phyloP scores from a whole-genome alignment of 2,329 filamentous ascomycete species.

The Fusarium coffeatum region DNA sequence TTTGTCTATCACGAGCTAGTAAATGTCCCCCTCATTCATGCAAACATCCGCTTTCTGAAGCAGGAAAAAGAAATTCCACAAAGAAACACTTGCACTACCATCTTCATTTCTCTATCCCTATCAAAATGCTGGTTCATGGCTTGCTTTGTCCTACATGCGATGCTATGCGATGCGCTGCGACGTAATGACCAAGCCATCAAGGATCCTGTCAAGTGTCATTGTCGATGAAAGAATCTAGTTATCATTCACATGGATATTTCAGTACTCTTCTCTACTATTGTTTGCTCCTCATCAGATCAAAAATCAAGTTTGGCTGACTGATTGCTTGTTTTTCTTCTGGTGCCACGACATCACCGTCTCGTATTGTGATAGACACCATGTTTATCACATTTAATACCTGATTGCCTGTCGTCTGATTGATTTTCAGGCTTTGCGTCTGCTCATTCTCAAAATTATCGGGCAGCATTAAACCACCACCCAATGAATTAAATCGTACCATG shows the following conservation, averaged over 20 bases:
- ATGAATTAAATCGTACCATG: slow-evolving; percentile 12
- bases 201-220: slow-evolving; percentile 29
- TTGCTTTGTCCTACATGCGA: slow-evolving; percentile 33
- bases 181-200: slow-evolving; percentile 26
- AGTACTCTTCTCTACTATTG: background rate
- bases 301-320: slow-evolving; percentile 29
- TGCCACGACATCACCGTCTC: slow-evolving; percentile 42
- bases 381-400: slow-evolving; percentile 24
- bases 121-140: slow-evolving; percentile 30
- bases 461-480: slow-evolving; percentile 11
- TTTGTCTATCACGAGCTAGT: slow-evolving; percentile 33
- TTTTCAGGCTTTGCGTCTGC: slow-evolving; percentile 22
- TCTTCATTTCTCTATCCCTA: background rate
- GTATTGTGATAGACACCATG: slow-evolving; percentile 37
- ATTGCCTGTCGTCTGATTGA: slow-evolving; percentile 23
- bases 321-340: slow-evolving; percentile 21
- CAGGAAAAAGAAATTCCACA: slow-evolving; percentile 20
- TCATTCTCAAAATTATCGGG: slow-evolving; percentile 30
- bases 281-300: slow-evolving; percentile 37
- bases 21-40: slow-evolving; percentile 17
- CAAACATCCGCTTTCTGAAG: slow-evolving; percentile 23
- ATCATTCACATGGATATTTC: background rate
- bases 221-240: slow-evolving; percentile 10
- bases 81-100: background rate
- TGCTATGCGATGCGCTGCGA: slow-evolving; percentile 29